These are phyloP conservation scores for Dictyophora rubrovolvata DNA, from an alignment of 768 basidiomycete genomes.

Conservation along the genomic window DNA sequence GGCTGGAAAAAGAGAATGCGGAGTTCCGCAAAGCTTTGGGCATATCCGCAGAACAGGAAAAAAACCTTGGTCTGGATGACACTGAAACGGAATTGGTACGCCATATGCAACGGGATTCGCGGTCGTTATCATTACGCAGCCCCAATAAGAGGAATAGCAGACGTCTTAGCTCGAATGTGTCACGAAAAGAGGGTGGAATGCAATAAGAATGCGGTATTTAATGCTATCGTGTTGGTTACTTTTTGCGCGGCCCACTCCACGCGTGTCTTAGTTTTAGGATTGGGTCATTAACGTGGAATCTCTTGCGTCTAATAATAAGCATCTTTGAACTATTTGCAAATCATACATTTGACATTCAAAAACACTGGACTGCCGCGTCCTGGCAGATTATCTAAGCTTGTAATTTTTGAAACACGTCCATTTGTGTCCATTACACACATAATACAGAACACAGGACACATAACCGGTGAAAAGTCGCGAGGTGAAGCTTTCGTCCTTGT, in stretches of 20 bases:
- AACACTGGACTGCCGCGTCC: too few relatives aligned
- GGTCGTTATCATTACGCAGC: neutral
- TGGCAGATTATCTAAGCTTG: neutral
- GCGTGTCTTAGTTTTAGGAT: too few relatives aligned
- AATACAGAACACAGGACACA: too few relatives aligned
- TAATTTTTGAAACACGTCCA: neutral
- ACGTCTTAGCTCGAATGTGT: neutral
- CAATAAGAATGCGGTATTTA: neutral
- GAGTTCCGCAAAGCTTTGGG: conserved; percentile 63
- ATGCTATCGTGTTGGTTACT: too few relatives aligned
- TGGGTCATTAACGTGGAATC: too few relatives aligned
- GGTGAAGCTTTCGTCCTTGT: neutral
- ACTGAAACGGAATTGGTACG: neutral
- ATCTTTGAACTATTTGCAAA: too few relatives aligned
- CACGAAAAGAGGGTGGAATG: neutral
- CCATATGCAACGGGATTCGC: neutral
- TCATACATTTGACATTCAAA: too few relatives aligned
- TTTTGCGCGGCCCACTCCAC: too few relatives aligned
- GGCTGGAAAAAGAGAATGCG: conserved; percentile 77
- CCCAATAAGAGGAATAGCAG: neutral
- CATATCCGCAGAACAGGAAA: conserved; percentile 28
- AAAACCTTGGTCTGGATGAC: conserved; percentile 1
- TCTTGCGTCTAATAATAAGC: too few relatives aligned
- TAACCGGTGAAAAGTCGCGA: too few relatives aligned
- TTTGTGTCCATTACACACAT: neutral